phyloP scores from a whole-genome alignment of 2,329 filamentous ascomycete genomes.

The Pseudomassariella vexata region DNA sequence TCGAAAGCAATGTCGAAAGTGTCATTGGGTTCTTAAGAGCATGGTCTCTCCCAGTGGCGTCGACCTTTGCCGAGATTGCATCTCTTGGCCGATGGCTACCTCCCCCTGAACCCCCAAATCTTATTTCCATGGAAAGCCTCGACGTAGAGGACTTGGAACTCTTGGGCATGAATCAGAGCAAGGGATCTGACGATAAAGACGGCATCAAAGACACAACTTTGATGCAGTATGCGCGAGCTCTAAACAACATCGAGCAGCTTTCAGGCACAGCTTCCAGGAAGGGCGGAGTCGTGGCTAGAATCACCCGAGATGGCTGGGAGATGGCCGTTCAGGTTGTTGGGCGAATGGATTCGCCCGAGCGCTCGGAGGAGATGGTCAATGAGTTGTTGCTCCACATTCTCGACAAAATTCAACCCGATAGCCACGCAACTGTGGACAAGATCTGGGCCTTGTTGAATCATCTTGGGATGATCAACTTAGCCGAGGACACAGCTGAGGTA shows the following conservation, averaged over 20 bases:
- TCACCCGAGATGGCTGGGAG: constrained; percentile 74
- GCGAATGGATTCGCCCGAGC: constrained; percentile 67
- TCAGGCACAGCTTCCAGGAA: constrained; percentile 23
- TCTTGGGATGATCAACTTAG: constrained; percentile 72
- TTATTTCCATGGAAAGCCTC: constrained; percentile 58
- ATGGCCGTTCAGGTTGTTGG: constrained; percentile 77
- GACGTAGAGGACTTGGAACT: constrained; percentile 83
- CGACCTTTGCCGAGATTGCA: constrained; percentile 76
- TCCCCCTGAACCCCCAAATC: constrained; percentile 44
- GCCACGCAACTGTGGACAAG: constrained; percentile 69
- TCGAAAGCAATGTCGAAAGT: constrained; percentile 76
- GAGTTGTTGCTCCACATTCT: constrained; percentile 65
- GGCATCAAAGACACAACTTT: constrained; percentile 77
- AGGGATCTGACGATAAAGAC: constrained; percentile 52
- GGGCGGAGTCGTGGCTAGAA: constrained; percentile 24
- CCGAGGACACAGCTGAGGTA: constrained; percentile 78
- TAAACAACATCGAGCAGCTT: constrained; percentile 52
- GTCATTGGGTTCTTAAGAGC: constrained; percentile 67
- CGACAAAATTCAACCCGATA: constrained; percentile 55
- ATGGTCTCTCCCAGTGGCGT: constrained; percentile 76
- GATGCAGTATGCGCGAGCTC: constrained; percentile 64
- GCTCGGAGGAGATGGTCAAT: constrained; percentile 68
- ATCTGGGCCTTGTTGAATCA: constrained; percentile 73
- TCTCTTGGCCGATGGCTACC: constrained; percentile 80
- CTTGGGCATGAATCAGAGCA: constrained; percentile 56